Evolutionary conservation across 1,284 basidiomycete species (phyloP).

Genomic region (Ceraceosorus guamensis): DNA sequence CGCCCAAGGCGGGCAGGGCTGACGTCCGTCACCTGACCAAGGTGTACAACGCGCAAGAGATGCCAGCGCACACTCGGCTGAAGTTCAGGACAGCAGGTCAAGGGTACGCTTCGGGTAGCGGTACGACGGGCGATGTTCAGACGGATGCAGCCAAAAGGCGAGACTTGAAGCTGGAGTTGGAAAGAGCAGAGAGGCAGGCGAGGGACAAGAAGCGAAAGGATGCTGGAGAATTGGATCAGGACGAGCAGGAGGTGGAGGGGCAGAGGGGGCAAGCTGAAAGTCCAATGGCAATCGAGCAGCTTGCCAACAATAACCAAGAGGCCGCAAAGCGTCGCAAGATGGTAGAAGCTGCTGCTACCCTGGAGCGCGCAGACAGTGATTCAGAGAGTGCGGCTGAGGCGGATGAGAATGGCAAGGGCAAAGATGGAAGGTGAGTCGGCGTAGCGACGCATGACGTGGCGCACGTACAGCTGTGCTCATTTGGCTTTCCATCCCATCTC

Average conservation of each 20-base stretch:
- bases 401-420: conserved; percentile 1
- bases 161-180: conserved; percentile 38
- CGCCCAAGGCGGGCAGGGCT: conserved; percentile 30
- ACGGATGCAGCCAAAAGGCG: conserved; percentile 5
- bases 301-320: conserved; percentile 17
- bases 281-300: conserved; percentile 11
- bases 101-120: conserved; percentile 6
- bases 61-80: conserved; percentile 39
- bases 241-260: conserved; percentile 9
- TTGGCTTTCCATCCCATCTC: not conserved
- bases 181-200: conserved; percentile 25
- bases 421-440: conserved; percentile 11
- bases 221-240: conserved; percentile 11
- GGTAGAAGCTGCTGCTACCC: no score
- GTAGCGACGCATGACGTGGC: no score
- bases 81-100: conserved; percentile 40
- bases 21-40: conserved; percentile 25
- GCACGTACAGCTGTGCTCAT: no score
- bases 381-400: no score
- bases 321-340: conserved; percentile 1
- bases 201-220: conserved; percentile 17
- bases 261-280: conserved; percentile 12
- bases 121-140: not conserved
- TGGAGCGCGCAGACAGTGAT: no score
- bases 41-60: conserved; percentile 10